A percentile compares a stretch with the other conserved stretches of the same genome.
phyloP scores from a whole-genome alignment of 108 stramenopile genomes.

The Stephanodiscus minutulus region DNA sequence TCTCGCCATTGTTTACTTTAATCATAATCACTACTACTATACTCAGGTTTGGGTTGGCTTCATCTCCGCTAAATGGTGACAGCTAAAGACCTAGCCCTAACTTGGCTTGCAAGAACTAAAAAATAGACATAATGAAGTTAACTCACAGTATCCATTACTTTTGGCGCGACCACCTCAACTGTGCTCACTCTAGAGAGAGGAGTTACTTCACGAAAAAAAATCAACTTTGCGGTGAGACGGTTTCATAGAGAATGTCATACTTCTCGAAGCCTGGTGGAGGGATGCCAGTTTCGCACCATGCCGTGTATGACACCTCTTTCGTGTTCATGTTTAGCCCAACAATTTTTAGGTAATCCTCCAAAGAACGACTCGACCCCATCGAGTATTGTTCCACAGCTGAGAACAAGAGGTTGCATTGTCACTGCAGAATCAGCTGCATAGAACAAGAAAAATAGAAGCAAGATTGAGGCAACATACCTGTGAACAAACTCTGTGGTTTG shows the following conservation, averaged over 20 bases:
- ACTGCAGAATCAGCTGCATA: background rate
- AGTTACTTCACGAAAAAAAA: background rate
- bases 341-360: conserved; percentile 71
- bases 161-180: background rate
- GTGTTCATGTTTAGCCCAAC: conserved; percentile 79
- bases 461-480: conserved; percentile 14
- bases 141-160: too few relatives aligned
- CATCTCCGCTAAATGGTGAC: too few relatives aligned
- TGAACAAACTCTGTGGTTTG: conserved; percentile 62
- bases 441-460: background rate
- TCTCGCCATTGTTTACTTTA: background rate
- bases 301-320: conserved; percentile 77
- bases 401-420: background rate
- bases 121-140: too few relatives aligned
- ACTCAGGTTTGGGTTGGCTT: too few relatives aligned
- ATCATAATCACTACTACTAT: conserved; percentile 3
- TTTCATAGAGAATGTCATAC: conserved; percentile 57
- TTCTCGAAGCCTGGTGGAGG: conserved; percentile 82
- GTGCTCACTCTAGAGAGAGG: background rate
- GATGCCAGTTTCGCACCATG: conserved; percentile 79
- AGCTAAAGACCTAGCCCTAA: background rate
- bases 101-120: too few relatives aligned
- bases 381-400: conserved; percentile 82
- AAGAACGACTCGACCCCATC: conserved; percentile 77
- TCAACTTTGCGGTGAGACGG: background rate